Percentiles rank a stretch among this genome's conserved stretches.
Evolutionary conservation across 805 yeast species (phyloP).

Genomic region (Kockiozyma suomiensis): DNA sequence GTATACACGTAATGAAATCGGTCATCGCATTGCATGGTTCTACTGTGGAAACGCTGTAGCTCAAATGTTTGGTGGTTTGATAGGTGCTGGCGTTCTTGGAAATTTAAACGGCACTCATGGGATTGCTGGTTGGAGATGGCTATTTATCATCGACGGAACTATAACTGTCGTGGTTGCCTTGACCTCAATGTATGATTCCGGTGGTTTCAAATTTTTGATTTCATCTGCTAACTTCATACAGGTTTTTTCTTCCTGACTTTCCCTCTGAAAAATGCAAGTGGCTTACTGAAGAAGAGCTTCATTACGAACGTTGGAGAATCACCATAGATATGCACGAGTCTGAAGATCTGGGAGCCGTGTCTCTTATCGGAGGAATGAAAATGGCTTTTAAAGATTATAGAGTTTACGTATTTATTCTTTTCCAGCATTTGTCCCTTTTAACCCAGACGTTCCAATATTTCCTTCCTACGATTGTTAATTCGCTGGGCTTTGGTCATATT

Average conservation of each 20-base stretch:
- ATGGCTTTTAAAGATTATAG: slow-evolving; percentile 29
- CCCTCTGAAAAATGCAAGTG: slow-evolving; percentile 40
- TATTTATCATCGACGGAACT: slow-evolving; percentile 54
- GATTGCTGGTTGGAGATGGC: slow-evolving; percentile 54
- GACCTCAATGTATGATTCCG: slow-evolving; percentile 35
- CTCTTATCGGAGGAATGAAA: slow-evolving; percentile 22
- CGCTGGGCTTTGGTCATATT: slow-evolving; percentile 53
- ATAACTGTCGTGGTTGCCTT: slow-evolving; percentile 41
- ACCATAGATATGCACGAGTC: slow-evolving; percentile 24
- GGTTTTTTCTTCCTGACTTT: slow-evolving; percentile 51
- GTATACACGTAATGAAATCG: slow-evolving; percentile 48
- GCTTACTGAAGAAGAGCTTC: slow-evolving; percentile 31
- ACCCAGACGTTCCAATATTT: slow-evolving; percentile 50
- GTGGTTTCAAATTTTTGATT: slow-evolving; percentile 35
- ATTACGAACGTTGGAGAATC: slow-evolving; percentile 33
- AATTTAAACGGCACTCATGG: slow-evolving; percentile 48
- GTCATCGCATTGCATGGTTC: slow-evolving; percentile 44
- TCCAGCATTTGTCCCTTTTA: slow-evolving; percentile 26
- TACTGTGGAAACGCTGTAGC: slow-evolving; percentile 53
- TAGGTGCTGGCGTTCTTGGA: slow-evolving; percentile 52
- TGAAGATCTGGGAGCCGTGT: slow-evolving; percentile 20
- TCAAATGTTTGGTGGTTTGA: slow-evolving; percentile 56
- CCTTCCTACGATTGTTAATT: slow-evolving; percentile 60
- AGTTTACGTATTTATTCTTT: slow-evolving; percentile 22
- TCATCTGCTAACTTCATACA: neutral